Evolutionary conservation across 129 eudicot species (phyloP), one percentile per base, ranked within the genome.

Genomic region (Helianthus tuberosus): DNA sequence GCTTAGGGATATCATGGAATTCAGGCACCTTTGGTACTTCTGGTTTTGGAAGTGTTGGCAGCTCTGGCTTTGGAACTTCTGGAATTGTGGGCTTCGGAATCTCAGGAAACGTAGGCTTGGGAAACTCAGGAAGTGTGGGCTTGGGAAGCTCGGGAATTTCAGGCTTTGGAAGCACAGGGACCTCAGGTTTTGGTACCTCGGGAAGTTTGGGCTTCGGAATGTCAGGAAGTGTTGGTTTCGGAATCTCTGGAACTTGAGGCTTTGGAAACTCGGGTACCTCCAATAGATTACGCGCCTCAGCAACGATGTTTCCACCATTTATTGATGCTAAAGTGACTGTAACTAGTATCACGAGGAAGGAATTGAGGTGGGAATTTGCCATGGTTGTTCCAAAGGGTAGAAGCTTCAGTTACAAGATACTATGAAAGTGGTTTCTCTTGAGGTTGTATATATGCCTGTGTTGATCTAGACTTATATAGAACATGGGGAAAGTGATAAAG

Each of bases 31-130:
- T 52, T 64, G 77, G 82, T 15, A 69, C 69, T 36, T 76, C 80
- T 6, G 73, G 84, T 60, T 80, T 80, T 5, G 84, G 78, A 29
- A 72, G 29, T 25, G 60, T 53, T 65, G 77, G 75, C 5, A 76
- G 3, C 52, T 76, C 50, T 58, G 81, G 85, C 54, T 68, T 74
- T 35, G 73, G 77, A 23, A 44, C 15, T 44, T 11, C 44, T 65
- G 76, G 79, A 77, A 57, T 8, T 65, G 53, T 16, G 67, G 78
- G 43, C 59, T 63, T 60, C 11, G 65, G 76, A 35, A 27, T 3
- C 35, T 78, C 70, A 36, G 77, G 73, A 65, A 72, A 3, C 8
- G 51, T 48, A 65, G 78, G 66, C 41, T 72, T 71, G 0, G 81
- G 81, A 41, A 79, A 13, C 68, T 75, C 36, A 3, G 36, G 36